Evolutionary conservation across 2,329 filamentous ascomycete genomes (phyloP).

Genomic region (Fusarium anthophilum): DNA sequence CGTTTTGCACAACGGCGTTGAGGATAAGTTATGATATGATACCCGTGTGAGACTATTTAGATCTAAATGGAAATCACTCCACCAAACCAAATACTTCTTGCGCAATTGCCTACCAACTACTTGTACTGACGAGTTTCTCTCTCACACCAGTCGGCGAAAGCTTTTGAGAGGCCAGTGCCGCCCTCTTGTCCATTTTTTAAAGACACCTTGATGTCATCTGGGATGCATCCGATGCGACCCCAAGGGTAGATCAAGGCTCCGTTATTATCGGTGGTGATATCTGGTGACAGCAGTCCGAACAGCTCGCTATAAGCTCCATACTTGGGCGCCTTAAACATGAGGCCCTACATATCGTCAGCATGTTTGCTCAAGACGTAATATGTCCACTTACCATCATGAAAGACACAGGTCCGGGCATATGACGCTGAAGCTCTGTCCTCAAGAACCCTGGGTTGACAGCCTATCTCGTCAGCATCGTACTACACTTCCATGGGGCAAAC

Average conservation of each 20-base stretch:
- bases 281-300: slow-evolving; percentile 32
- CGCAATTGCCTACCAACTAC: background rate
- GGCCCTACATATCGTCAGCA: slow-evolving; percentile 3
- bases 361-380: too few species aligned
- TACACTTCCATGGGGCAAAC: background rate
- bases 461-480: background rate
- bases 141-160: slow-evolving; percentile 29
- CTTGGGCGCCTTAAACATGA: slow-evolving; percentile 30
- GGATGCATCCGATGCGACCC: slow-evolving; percentile 26
- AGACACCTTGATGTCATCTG: slow-evolving; percentile 13
- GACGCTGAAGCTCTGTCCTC: slow-evolving; percentile 31
- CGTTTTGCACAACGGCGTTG: slow-evolving; percentile 13
- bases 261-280: slow-evolving; percentile 23
- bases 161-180: slow-evolving; percentile 1
- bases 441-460: slow-evolving; percentile 33
- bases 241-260: slow-evolving; percentile 25
- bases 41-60: slow-evolving; percentile 12
- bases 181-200: slow-evolving; percentile 17
- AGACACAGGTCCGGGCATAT: slow-evolving; percentile 26
- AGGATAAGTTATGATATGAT: slow-evolving; percentile 10
- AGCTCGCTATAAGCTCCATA: slow-evolving; percentile 35
- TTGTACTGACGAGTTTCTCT: slow-evolving; percentile 4
- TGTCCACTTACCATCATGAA: slow-evolving; percentile 24
- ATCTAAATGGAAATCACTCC: background rate
- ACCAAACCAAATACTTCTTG: background rate